Base-by-base conservation (phyloP, 164 flowering plant genomes). In the Paratinospora sagittata region DNA sequence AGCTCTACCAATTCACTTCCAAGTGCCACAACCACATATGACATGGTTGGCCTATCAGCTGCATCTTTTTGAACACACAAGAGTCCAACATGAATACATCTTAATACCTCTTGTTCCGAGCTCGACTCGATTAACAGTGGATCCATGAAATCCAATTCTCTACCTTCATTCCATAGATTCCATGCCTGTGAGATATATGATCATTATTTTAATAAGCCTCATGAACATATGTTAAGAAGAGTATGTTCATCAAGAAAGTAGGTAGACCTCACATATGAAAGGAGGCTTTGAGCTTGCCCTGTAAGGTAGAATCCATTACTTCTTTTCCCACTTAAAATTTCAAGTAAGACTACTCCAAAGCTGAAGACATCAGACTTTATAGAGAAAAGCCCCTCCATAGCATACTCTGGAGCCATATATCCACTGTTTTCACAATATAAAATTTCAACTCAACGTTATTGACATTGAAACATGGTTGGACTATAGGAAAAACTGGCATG, bases 321-420 rank as follows among this genome's bases (percentile, higher is more conserved):
- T 68, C 52, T 71, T 27, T 65, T 69, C 27, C 79, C 82, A 24
- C 77, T 79, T n/a, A 76, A 14, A 23, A 76, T 74, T 74, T 79
- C 82, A 8, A 76, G 74, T 36, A 76, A 26, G 3, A 79, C 24
- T 11, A 79, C 77, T 11, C 82, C 79, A 23, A 76, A 70, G 70
- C 79, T 76, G 27, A 55, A 79, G 13, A 74, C 68, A 58, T 79
- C 82, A 13, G 82, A 76, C 30, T 79, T 76, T 13, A 68, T 71
- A 7, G 82, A 79, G 66, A 76, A 79, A 12, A 61, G 16, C 21
- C 82, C 82, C 14, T 71, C 73, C 75, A 73, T 70, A 14, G 79
- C 77, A 71, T 79, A 79, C 64, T 79, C 82, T 10, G 79, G 79
- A 36, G 75, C 66, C 82, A 76, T 79, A 33, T 79, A 76, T 11